phyloP scores from a whole-genome alignment of 805 yeast genomes.

The Henningerozyma blattae region DNA sequence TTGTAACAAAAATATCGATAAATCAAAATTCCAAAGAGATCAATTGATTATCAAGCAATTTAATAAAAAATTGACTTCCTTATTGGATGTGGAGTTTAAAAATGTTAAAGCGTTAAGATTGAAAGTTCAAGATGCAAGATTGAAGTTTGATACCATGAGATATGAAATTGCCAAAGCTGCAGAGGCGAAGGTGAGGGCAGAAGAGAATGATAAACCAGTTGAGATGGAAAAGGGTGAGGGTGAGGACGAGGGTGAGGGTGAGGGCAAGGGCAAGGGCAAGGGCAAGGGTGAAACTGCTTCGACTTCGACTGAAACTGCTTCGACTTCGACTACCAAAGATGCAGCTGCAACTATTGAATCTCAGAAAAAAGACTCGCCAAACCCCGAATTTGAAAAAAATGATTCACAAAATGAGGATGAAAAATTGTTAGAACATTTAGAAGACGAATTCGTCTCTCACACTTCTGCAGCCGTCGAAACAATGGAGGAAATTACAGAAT shows the following conservation, averaged over 20 bases:
- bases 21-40: conserved; percentile 61
- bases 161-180: conserved; percentile 38
- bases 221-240: conserved; percentile 10
- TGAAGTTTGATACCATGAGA: conserved; percentile 58
- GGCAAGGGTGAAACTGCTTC: conserved; percentile 2
- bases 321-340: conserved; percentile 1
- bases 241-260: conserved; percentile 6
- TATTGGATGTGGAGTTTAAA: conserved; percentile 46
- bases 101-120: conserved; percentile 50
- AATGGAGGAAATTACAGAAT: conserved; percentile 61
- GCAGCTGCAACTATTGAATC: conserved; percentile 2
- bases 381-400: background rate
- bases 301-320: conserved; percentile 3
- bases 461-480: conserved; percentile 69
- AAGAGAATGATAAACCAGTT: conserved; percentile 51
- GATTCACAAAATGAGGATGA: conserved; percentile 20
- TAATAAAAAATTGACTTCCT: conserved; percentile 40
- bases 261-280: background rate
- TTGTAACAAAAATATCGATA: conserved; percentile 50
- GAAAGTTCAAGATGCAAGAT: conserved; percentile 57
- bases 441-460: conserved; percentile 71
- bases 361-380: conserved; percentile 11
- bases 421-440: conserved; percentile 42
- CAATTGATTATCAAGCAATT: conserved; percentile 45
- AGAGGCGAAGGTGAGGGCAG: conserved; percentile 56